phyloP scores from a whole-genome alignment of 441 rosid species.

The Euphorbia celastroides region DNA sequence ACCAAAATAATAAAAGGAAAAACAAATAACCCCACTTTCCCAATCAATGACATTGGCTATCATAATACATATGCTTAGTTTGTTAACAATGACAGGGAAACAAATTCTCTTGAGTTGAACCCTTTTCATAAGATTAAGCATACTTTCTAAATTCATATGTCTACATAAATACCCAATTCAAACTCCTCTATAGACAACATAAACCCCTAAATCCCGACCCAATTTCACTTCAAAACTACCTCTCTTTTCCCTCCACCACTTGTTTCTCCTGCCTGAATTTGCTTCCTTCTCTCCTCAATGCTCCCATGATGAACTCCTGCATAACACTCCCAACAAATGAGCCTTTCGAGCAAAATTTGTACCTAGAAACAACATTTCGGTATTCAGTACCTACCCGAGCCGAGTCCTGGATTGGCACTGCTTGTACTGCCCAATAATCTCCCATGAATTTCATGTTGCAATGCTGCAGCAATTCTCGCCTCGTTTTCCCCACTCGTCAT shows the following conservation, averaged over 20 bases:
- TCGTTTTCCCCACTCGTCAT: conserved; percentile 42
- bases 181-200: no score
- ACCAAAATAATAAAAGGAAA: no score
- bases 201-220: no score
- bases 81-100: neutral
- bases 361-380: neutral
- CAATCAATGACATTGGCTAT: no score
- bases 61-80: no score
- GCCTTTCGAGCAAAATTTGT: neutral
- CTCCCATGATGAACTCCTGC: conserved; percentile 45
- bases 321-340: conserved; percentile 2
- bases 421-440: conserved; percentile 26
- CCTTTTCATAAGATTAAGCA: no score
- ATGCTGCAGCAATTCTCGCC: conserved; percentile 32
- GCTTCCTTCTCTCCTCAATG: conserved; percentile 35
- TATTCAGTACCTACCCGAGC: conserved; percentile 30
- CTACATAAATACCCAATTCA: conserved; percentile 16
- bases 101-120: neutral
- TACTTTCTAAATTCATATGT: conserved; percentile 2
- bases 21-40: no score
- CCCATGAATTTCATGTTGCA: conserved; percentile 40
- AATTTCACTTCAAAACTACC: no score
- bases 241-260: conserved; percentile 40
- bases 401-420: conserved; percentile 27
- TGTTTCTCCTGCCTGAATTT: conserved; percentile 36